Percentiles rank a stretch among this genome's conserved stretches.
Conservation (phyloP, 345 rosid species). For the Brassica rapa region DNA sequence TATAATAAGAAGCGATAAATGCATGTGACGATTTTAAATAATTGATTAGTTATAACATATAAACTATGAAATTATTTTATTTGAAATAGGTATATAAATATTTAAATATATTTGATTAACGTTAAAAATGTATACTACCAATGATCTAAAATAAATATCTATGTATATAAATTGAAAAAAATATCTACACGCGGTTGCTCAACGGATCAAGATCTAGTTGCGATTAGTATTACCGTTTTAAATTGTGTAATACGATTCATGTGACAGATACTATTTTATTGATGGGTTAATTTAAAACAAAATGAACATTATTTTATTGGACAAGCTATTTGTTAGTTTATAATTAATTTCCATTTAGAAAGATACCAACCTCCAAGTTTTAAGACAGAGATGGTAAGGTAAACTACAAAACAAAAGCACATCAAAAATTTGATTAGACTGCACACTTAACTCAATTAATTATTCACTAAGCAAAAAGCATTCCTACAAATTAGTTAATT, state of each 20-base stretch:
- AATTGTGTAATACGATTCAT: neutral
- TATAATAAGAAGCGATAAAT: too few species aligned
- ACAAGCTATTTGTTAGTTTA: neutral
- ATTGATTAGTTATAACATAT: too few species aligned
- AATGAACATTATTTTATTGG: neutral
- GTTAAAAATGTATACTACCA: too few species aligned
- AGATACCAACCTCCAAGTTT: slow-evolving; percentile 20
- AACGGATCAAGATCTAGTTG: too few species aligned
- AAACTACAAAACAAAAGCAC: slow-evolving; percentile 11
- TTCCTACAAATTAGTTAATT: neutral
- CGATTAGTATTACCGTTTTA: neutral
- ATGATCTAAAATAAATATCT: too few species aligned
- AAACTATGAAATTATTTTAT: too few species aligned
- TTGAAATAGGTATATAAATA: too few species aligned
- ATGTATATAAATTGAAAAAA: too few species aligned
- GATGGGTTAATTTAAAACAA: neutral
- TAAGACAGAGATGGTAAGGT: slow-evolving; percentile 21
- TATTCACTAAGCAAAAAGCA: slow-evolving; percentile 30
- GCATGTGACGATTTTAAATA: too few species aligned
- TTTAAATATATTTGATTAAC: too few species aligned
- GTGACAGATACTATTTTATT: slow-evolving; percentile 15
- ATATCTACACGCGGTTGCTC: too few species aligned
- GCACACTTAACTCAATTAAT: slow-evolving; percentile 36
- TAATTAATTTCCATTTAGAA: neutral
- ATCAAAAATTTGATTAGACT: slow-evolving; percentile 34